Evolutionary conservation across 2,329 filamentous ascomycete species (phyloP).

Genomic region (Dryadomyces sulphureus): DNA sequence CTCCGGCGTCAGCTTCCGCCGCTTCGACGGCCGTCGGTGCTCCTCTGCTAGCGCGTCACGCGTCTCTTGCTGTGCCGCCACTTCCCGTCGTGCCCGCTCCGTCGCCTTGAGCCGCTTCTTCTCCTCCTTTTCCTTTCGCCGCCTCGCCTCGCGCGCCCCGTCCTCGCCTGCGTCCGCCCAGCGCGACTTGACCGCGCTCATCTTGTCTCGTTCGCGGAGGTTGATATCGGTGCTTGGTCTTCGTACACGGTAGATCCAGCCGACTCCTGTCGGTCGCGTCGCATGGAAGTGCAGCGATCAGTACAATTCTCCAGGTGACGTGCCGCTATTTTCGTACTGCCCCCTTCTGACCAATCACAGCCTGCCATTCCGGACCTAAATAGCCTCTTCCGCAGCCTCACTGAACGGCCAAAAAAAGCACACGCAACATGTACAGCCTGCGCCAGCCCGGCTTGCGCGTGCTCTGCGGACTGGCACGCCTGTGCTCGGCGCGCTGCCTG

Average conservation of each 20-base stretch:
- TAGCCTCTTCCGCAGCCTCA: background rate
- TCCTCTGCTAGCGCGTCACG: constrained; percentile 13
- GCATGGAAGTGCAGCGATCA: background rate
- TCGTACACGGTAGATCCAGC: background rate
- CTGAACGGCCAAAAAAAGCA: background rate
- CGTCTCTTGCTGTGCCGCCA: constrained; percentile 16
- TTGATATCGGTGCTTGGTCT: background rate
- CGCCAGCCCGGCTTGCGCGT: background rate
- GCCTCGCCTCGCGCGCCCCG: constrained; percentile 53
- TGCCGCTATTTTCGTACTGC: background rate
- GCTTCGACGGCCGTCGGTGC: constrained; percentile 41
- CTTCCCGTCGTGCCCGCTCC: constrained; percentile 20
- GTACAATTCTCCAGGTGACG: background rate
- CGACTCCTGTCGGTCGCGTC: background rate
- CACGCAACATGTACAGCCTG: background rate
- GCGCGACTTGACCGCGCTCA: constrained; percentile 50
- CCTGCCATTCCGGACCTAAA: background rate
- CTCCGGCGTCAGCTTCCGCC: constrained; percentile 41
- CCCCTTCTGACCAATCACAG: constrained; percentile 2
- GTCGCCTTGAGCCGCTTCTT: constrained; percentile 69
- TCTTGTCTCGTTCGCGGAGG: background rate
- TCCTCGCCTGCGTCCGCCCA: constrained; percentile 84
- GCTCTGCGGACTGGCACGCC: background rate
- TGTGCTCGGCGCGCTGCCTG: constrained; percentile 9
- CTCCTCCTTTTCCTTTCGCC: constrained; percentile 73